A percentile compares a stretch with the other conserved stretches of the same genome.
Conservation (phyloP, 805 yeast species). For the Starmerella vaccinii region DNA sequence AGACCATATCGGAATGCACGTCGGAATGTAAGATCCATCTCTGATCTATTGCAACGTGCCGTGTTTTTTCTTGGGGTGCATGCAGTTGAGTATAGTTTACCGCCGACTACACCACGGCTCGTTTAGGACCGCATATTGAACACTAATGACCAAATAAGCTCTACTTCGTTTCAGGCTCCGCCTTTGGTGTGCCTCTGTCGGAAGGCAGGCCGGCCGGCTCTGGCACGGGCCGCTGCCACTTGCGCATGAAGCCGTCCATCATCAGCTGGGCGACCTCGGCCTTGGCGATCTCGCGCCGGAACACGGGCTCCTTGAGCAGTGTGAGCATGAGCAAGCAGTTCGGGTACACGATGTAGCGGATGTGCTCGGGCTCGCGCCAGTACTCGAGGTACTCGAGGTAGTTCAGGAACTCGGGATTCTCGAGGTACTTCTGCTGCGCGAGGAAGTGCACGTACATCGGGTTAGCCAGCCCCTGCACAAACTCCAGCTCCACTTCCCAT, state of each 20-base stretch:
- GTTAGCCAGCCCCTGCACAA: constrained; percentile 85
- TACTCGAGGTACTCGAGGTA: constrained; percentile 75
- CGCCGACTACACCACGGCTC: no score
- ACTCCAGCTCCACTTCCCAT: constrained; percentile 86
- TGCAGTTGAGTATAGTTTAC: no score
- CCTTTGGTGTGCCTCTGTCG: background rate
- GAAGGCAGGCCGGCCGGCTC: background rate
- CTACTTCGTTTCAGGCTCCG: background rate
- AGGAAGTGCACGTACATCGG: constrained; percentile 76
- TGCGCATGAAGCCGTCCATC: constrained; percentile 36
- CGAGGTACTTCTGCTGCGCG: constrained; percentile 72
- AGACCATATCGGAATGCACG: no score
- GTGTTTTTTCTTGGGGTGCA: no score
- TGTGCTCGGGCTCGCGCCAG: constrained; percentile 68
- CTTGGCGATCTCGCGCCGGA: constrained; percentile 34
- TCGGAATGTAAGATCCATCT: no score
- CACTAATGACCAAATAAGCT: no score
- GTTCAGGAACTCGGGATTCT: constrained; percentile 58
- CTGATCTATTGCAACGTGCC: no score
- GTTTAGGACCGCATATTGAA: no score
- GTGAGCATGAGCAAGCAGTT: constrained; percentile 75
- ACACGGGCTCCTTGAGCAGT: constrained; percentile 37
- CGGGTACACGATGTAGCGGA: constrained; percentile 69
- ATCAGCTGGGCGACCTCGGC: constrained; percentile 36
- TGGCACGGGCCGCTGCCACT: constrained; percentile 28